Evolutionary conservation across 805 yeast species (phyloP), one percentile per base, ranked within the genome.

Genomic region (Cyberlindnera meyerae): DNA sequence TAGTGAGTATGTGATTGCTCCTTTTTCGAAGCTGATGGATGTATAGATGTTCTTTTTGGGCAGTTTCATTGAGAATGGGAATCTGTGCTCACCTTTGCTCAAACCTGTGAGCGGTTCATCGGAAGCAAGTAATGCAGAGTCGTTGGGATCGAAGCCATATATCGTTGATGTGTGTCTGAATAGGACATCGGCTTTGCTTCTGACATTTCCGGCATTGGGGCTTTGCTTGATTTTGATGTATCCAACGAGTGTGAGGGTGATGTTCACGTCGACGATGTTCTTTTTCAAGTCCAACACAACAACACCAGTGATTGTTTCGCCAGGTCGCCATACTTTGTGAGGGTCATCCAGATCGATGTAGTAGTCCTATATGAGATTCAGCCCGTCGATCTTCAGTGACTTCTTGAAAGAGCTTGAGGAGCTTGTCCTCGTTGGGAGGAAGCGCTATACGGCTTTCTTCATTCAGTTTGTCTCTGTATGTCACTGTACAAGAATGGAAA

Each of bases 31-130:
- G 45, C 78, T 79, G 18, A 88, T 72, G 34, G 87, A 77, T 16
- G 93, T 82, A 57, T 69, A 80, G 4, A 85, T 71, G 45, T 82
- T 73, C 45, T 75, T 77, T 47, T 70, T 71, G 1, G 96, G 96
- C n/a, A 88, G 67, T 48, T 76, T 80, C 29, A 88, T 83, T 32
- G 82, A 75, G 54, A 88, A 89, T 15, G 95, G 95, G 55, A 89
- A 88, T 24, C 85, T 63, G 59, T 88, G 96, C 53, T 84, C 90
- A 28, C 96, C 96, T 51, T 77, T 76, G 14, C 77, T 72, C n/a
- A 83, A 56, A 0, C 84, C 84, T 40, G 57, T 34, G 3, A 31
- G 27, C n/a, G 49, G 48, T 11, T 42, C 49, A 13, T 42, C 45
- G 9, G 37, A 28, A 4, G 31, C 22, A 9, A 32, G 33, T 8